Percentiles rank a stretch among this genome's conserved stretches.
Evolutionary conservation across 2,329 filamentous ascomycete genomes (phyloP).

Genomic region (Zasmidium cellare): DNA sequence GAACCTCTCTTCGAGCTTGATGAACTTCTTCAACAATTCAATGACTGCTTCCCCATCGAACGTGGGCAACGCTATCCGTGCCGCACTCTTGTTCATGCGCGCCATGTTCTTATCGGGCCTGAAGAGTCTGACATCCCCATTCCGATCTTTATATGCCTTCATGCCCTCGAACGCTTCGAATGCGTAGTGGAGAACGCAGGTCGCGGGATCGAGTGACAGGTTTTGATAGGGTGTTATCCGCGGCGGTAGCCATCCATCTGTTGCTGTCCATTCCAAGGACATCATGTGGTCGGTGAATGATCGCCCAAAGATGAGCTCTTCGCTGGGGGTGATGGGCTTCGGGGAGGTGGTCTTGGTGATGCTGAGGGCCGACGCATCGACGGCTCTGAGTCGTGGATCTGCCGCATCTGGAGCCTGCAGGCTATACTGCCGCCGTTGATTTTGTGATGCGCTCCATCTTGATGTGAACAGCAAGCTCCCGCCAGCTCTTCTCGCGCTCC

Average conservation of each 20-base stretch:
- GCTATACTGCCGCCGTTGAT: constrained; percentile 33
- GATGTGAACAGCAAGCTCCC: neutral
- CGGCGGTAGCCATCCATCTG: constrained; percentile 78
- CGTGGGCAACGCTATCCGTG: constrained; percentile 88
- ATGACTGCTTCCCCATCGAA: constrained; percentile 75
- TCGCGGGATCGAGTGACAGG: constrained; percentile 91
- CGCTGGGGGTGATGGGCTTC: constrained; percentile 69
- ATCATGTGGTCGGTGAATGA: constrained; percentile 99
- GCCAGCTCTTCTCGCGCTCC: constrained; percentile 6
- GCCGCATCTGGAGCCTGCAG: constrained; percentile 48
- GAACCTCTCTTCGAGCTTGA: constrained; percentile 80
- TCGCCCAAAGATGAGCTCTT: constrained; percentile 85
- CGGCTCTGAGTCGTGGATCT: constrained; percentile 59
- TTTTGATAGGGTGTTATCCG: constrained; percentile 93
- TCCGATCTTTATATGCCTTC: constrained; percentile 94
- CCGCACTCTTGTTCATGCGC: constrained; percentile 85
- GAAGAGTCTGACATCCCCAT: constrained; percentile 81
- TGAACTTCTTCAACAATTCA: constrained; percentile 77
- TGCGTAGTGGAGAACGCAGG: constrained; percentile 97
- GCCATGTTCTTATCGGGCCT: constrained; percentile 95
- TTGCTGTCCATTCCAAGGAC: constrained; percentile 85
- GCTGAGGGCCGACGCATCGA: constrained; percentile 75
- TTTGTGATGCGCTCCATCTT: constrained; percentile 1
- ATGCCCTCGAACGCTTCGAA: constrained; percentile 99
- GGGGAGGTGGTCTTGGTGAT: constrained; percentile 75